Conservation (phyloP, 306 rosid genomes). For the Vicia villosa region DNA sequence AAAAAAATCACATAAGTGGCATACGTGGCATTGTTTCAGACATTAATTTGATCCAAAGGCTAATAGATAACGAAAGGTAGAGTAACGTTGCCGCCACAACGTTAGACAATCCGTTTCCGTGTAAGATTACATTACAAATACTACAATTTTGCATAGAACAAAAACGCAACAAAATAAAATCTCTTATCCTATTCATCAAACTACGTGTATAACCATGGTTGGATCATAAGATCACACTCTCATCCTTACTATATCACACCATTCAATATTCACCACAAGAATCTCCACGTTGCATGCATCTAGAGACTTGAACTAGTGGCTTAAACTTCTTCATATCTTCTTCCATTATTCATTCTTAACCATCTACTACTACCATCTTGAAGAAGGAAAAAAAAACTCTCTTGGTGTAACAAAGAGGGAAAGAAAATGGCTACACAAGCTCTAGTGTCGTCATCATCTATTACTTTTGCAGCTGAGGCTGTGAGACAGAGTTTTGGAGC, state of each 20-base stretch:
- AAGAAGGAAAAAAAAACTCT: constrained; percentile 10
- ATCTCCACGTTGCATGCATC: constrained; percentile 25
- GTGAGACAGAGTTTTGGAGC: constrained; percentile 62
- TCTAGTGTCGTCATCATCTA: constrained; percentile 76
- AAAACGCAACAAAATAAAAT: constrained; percentile 36
- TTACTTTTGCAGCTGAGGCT: constrained; percentile 68
- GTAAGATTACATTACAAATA: constrained; percentile 8
- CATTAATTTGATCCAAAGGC: too few relatives aligned
- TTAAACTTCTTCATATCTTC: constrained; percentile 34
- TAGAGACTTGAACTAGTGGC: constrained; percentile 44
- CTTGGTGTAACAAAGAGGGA: not conserved
- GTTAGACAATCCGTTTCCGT: too few relatives aligned
- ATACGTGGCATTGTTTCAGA: too few relatives aligned
- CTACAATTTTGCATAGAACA: not conserved
- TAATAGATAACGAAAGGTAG: too few relatives aligned
- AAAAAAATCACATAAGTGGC: too few relatives aligned
- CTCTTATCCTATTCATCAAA: constrained; percentile 53
- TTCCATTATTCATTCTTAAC: constrained; percentile 30
- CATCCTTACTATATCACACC: constrained; percentile 48
- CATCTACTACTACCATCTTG: constrained; percentile 13
- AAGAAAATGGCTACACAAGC: constrained; percentile 80
- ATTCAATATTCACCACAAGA: constrained; percentile 57
- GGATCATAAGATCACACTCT: constrained; percentile 67
- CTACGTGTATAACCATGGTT: constrained; percentile 63
- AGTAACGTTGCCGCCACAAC: too few relatives aligned